Percentiles rank a stretch among this genome's conserved stretches.
Evolutionary conservation across 495 filamentous ascomycete genomes (phyloP).

Genomic region (Neurospora discreta): DNA sequence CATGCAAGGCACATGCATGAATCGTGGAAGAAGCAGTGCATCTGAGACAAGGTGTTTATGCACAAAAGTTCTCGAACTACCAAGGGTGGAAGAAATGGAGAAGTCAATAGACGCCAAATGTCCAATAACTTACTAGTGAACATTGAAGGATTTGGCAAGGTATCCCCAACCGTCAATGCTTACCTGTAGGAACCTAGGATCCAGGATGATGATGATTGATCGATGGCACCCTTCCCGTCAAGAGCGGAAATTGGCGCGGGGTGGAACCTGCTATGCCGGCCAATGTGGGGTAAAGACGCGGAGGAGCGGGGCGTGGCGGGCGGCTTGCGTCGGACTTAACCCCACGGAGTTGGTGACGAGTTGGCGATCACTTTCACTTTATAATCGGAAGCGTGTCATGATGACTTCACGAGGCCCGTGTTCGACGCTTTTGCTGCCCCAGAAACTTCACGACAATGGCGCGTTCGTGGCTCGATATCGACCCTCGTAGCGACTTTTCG

Average conservation of each 20-base stretch:
- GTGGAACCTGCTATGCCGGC: background rate
- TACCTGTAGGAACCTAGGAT: background rate
- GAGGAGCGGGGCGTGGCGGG: background rate
- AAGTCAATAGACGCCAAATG: background rate
- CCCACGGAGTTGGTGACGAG: background rate
- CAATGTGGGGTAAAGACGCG: background rate
- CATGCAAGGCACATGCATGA: background rate
- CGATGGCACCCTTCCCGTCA: background rate
- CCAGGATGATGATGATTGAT: background rate
- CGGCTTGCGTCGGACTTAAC: background rate
- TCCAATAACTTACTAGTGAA: background rate
- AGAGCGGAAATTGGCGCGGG: background rate
- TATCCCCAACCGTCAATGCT: background rate
- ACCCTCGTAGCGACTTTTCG: conserved; percentile 50
- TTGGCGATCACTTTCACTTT: background rate
- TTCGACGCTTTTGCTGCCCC: background rate
- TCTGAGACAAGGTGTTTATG: background rate
- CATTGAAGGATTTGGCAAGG: background rate
- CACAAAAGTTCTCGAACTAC: background rate
- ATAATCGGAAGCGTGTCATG: background rate
- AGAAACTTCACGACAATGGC: conserved; percentile 7
- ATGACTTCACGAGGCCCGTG: background rate
- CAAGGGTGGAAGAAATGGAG: background rate
- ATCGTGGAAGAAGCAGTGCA: background rate
- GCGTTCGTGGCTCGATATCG: conserved; percentile 27